Conservation (phyloP, 495 filamentous ascomycete species). For the Massariosphaeria phaeospora region DNA sequence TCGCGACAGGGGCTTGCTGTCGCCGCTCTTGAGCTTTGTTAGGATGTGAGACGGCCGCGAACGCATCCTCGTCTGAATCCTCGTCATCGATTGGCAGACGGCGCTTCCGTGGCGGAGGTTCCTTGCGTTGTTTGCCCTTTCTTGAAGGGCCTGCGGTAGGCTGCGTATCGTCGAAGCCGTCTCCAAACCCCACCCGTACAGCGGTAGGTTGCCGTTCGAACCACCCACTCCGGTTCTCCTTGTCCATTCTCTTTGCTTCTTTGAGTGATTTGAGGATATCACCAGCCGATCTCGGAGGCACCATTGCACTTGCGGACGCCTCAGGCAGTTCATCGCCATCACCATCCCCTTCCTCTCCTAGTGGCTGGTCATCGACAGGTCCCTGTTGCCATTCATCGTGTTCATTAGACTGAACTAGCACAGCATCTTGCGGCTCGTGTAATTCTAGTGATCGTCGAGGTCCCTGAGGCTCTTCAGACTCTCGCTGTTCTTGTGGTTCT, state of each 20-base stretch:
- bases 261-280: constrained; percentile 10
- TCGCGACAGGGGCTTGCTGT: constrained; percentile 2
- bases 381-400: constrained; percentile 4
- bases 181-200: constrained; percentile 35
- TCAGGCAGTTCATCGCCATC: neutral
- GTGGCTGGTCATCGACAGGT: constrained; percentile 1
- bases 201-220: constrained; percentile 43
- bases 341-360: neutral
- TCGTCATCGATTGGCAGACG: constrained; percentile 7
- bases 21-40: neutral
- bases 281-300: constrained; percentile 19
- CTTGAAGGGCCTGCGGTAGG: constrained; percentile 26
- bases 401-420: neutral
- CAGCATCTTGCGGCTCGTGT: no score
- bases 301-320: neutral
- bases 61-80: constrained; percentile 27
- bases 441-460: no score
- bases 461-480: no score
- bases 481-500: neutral
- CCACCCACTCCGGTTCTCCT: constrained; percentile 30
- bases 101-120: constrained; percentile 25
- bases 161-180: constrained; percentile 25
- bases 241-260: constrained; percentile 35
- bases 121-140: constrained; percentile 12
- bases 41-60: constrained; percentile 5